These are phyloP conservation scores for Karstenula rhodostoma DNA, from an alignment of 2,329 filamentous ascomycete genomes.

Conservation along the genomic window DNA sequence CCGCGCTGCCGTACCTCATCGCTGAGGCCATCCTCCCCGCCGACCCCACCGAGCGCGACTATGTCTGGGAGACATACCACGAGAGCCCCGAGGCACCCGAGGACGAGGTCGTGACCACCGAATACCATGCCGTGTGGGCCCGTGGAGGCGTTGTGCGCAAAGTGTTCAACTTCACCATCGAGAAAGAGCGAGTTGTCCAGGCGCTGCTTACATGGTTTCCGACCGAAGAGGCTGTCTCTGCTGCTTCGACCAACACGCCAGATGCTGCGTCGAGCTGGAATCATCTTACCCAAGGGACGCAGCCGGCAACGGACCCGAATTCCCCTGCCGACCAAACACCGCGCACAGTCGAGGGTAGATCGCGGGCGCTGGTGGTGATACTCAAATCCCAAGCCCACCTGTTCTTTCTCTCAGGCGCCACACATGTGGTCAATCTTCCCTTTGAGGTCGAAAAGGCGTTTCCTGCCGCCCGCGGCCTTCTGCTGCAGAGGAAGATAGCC, in stretches of 20 bases:
- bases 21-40: slow-evolving; percentile 77
- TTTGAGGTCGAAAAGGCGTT: slow-evolving; percentile 93
- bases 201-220: slow-evolving; percentile 87
- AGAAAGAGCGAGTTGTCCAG: slow-evolving; percentile 86
- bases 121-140: slow-evolving; percentile 85
- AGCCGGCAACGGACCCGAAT: slow-evolving; percentile 41
- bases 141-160: slow-evolving; percentile 84
- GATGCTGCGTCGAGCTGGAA: slow-evolving; percentile 28
- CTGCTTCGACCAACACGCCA: slow-evolving; percentile 17
- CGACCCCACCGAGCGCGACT: slow-evolving; percentile 71
- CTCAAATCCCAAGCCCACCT: slow-evolving; percentile 93
- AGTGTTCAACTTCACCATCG: slow-evolving; percentile 83
- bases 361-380: slow-evolving; percentile 81
- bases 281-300: slow-evolving; percentile 44
- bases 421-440: slow-evolving; percentile 88
- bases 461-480: slow-evolving; percentile 80
- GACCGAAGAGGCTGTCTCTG: slow-evolving; percentile 43
- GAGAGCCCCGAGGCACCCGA: slow-evolving; percentile 60
- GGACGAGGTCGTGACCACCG: slow-evolving; percentile 82
- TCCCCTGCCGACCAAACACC: slow-evolving; percentile 27
- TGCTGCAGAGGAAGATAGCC: slow-evolving; percentile 82
- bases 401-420: slow-evolving; percentile 87
- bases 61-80: slow-evolving; percentile 76
- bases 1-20: slow-evolving; percentile 82
- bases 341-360: slow-evolving; percentile 35